Base-by-base conservation (phyloP, 805 yeast genomes). In the Candida ponderosae region DNA sequence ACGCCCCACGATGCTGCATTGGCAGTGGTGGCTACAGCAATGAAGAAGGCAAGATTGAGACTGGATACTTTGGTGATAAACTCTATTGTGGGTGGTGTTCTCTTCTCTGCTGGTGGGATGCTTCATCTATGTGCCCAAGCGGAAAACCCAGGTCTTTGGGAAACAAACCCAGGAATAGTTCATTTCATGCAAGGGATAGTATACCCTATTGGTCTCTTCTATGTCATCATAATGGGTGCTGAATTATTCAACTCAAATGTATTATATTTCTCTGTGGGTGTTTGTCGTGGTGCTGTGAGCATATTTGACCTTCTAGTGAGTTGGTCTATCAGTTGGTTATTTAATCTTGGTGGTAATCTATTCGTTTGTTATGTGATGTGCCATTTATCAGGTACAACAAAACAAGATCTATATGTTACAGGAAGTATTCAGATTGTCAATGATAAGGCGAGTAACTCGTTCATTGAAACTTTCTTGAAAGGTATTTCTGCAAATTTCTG, bases 1-100 rank as follows among this genome's bases (percentile, higher is more conserved):
- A 76, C 87, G 4, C 84, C 90, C 6, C 79, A 83, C 59, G 94
- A 84, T 49, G 79, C 90, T 3, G 93, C 93, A 0, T 57, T 84
- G 35, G 93, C 94, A 0, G 81, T 82, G 30, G 90, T 83, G 16
- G 94, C 94, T 8, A 84, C 93, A 0, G 68, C 87, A 3, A 83
- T 83, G 93, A 84, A 84, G 57, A 84, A 84, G 51, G 72, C 89
- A 4, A 67, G 94, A 56, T 66, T 81, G 21, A 68, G 76, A 44
- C 46, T 76, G 5, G 80, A 78, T 40, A 68, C 79, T 1, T 53
- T 84, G n/a, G 45, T 75, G 0, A 49, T 82, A 17, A 81, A 81
- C 52, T 76, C 88, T 0, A 54, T 82, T 5, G 61, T 81, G 42
- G 94, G 88, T 4, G 93, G 87, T 0, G 45, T 81, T 2, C 54